Percentiles rank a stretch among this genome's conserved stretches.
Conservation (phyloP, 2,329 filamentous ascomycete genomes). For the Corynespora cassiicola region DNA sequence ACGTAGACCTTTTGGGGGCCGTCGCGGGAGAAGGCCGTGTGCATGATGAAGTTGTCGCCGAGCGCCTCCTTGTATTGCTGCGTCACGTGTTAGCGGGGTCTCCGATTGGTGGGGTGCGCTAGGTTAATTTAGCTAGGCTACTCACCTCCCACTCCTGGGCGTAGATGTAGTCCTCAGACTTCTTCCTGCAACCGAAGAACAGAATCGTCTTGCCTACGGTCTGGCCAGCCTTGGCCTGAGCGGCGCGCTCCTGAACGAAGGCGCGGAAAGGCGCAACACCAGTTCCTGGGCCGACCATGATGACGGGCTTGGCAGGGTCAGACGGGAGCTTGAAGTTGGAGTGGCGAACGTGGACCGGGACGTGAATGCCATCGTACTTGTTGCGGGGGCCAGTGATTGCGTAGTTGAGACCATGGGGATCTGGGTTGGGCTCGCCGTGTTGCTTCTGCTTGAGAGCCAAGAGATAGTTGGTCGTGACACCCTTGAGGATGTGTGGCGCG, state of each 20-base stretch:
- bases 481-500: slow-evolving; percentile 80
- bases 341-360: slow-evolving; percentile 94
- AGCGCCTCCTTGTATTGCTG: slow-evolving; percentile 84
- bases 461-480: slow-evolving; percentile 96
- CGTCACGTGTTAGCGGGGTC: slow-evolving; percentile 22
- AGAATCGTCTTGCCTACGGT: slow-evolving; percentile 86
- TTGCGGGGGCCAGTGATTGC: slow-evolving; percentile 87
- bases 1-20: slow-evolving; percentile 91
- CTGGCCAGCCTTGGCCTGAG: slow-evolving; percentile 79
- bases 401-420: slow-evolving; percentile 85
- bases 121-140: slow-evolving; percentile 19
- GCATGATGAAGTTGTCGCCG: slow-evolving; percentile 86
- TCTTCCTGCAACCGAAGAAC: slow-evolving; percentile 94
- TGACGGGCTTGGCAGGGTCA: slow-evolving; percentile 89
- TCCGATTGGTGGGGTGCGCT: too few species aligned
- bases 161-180: slow-evolving; percentile 91
- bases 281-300: slow-evolving; percentile 95
- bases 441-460: slow-evolving; percentile 96
- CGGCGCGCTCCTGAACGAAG: slow-evolving; percentile 92
- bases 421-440: slow-evolving; percentile 81
- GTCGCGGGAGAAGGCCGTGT: slow-evolving; percentile 96
- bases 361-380: slow-evolving; percentile 95
- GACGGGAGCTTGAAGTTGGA: slow-evolving; percentile 99
- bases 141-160: slow-evolving; percentile 90
- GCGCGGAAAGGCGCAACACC: slow-evolving; percentile 96